Percentiles rank a stretch among this genome's conserved stretches.
phyloP scores from a whole-genome alignment of 768 basidiomycete species.

The Termitomyces sp. region DNA sequence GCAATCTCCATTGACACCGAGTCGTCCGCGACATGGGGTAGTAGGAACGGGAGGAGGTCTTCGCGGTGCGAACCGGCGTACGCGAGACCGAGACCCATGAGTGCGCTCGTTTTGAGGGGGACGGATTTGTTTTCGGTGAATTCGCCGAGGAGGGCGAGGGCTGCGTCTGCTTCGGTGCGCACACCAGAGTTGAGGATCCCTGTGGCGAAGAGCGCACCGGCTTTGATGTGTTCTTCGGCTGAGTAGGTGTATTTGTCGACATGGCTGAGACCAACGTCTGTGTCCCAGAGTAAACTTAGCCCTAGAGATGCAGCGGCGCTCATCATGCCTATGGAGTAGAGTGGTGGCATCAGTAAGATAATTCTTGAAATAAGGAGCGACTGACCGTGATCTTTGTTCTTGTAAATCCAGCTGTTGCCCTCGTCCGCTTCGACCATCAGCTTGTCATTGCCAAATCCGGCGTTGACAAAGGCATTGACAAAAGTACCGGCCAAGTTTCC shows the following conservation, averaged over 20 bases:
- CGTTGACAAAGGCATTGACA: constrained; percentile 98
- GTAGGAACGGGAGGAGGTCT: constrained; percentile 72
- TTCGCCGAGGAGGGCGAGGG: constrained; percentile 84
- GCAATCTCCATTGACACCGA: constrained; percentile 83
- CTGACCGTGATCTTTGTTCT: constrained; percentile 96
- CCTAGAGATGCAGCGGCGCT: constrained; percentile 94
- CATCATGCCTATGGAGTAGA: constrained; percentile 68
- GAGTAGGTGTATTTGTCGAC: constrained; percentile 98
- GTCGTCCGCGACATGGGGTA: constrained; percentile 82
- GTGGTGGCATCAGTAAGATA: background rate
- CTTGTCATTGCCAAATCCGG: constrained; percentile 97
- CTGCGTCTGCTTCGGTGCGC: constrained; percentile 89
- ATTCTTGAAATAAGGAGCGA: background rate
- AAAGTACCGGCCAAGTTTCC: constrained; percentile 96
- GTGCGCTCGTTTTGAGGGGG: constrained; percentile 79
- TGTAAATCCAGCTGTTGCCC: constrained; percentile 98
- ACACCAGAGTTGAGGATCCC: constrained; percentile 89
- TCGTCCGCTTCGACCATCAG: constrained; percentile 96
- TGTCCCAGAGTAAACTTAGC: constrained; percentile 92
- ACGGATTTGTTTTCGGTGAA: constrained; percentile 86
- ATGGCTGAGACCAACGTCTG: constrained; percentile 87
- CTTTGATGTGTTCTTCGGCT: constrained; percentile 94
- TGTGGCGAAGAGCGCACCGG: constrained; percentile 91
- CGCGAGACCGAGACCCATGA: constrained; percentile 90
- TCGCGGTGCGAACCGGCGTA: constrained; percentile 92